A percentile compares a stretch with the other conserved stretches of the same genome.
Evolutionary conservation across 148 eudicot species (phyloP).

Genomic region (Silene conica): DNA sequence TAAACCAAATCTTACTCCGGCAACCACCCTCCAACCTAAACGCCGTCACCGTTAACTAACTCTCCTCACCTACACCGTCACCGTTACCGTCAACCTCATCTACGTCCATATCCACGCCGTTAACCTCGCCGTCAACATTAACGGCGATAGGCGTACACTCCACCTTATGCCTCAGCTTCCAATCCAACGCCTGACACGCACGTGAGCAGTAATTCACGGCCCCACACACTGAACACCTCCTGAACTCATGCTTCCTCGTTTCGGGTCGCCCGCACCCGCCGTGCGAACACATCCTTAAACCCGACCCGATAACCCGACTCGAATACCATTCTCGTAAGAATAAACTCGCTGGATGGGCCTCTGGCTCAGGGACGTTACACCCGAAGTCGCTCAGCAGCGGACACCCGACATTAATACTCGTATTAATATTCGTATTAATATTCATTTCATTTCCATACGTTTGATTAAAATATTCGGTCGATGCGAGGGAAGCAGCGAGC

Average conservation of each 20-base stretch:
- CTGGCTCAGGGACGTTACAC: constrained; percentile 72
- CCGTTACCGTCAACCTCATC: constrained; percentile 8
- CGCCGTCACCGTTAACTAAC: neutral
- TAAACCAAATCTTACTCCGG: constrained; percentile 8
- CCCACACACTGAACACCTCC: constrained; percentile 67
- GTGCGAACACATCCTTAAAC: constrained; percentile 41
- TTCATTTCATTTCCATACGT: no score
- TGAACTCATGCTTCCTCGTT: constrained; percentile 53
- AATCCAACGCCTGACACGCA: constrained; percentile 68
- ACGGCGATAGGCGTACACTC: constrained; percentile 46
- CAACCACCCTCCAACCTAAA: neutral
- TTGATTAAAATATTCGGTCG: neutral
- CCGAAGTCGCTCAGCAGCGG: constrained; percentile 87
- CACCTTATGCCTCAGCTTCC: constrained; percentile 60
- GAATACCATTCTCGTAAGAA: constrained; percentile 70
- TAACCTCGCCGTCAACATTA: constrained; percentile 23
- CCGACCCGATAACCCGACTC: constrained; percentile 24
- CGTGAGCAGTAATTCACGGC: constrained; percentile 65
- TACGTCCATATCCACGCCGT: neutral
- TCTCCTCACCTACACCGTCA: neutral
- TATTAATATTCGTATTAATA: neutral
- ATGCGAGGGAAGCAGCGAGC: constrained; percentile 52
- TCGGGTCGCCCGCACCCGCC: constrained; percentile 61
- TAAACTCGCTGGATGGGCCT: constrained; percentile 61
- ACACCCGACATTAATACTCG: constrained; percentile 26